These are phyloP conservation scores for Plasmodium relictum DNA, from an alignment of 169 alveolate species.

Conservation along the genomic window DNA sequence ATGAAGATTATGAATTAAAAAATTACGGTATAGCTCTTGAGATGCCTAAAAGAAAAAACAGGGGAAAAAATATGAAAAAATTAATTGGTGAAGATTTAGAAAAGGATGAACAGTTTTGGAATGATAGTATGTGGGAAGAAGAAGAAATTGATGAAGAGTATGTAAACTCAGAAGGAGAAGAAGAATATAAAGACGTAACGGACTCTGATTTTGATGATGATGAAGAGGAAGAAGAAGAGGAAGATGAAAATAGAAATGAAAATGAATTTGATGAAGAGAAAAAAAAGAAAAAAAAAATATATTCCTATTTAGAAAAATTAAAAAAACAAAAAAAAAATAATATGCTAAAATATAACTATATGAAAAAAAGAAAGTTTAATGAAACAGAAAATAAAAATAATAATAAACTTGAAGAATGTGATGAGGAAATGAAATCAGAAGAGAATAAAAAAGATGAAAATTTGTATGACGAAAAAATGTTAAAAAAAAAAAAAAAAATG, in stretches of 20 bases:
- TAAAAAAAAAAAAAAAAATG: conserved; percentile 27
- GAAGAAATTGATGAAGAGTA: conserved; percentile 90
- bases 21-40: conserved; percentile 89
- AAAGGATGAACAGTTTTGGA: conserved; percentile 90
- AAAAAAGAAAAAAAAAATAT: conserved; percentile 46
- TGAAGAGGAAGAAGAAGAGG: conserved; percentile 76
- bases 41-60: conserved; percentile 86
- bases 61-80: conserved; percentile 86
- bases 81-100: conserved; percentile 89
- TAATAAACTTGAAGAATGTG: neutral
- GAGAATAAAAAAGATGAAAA: neutral
- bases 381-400: neutral
- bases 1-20: conserved; percentile 73
- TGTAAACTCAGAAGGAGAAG: conserved; percentile 91
- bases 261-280: conserved; percentile 37
- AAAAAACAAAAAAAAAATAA: conserved; percentile 45
- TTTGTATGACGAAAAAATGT: conserved; percentile 15
- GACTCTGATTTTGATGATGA: conserved; percentile 90
- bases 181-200: conserved; percentile 86
- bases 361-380: conserved; percentile 51
- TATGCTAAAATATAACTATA: conserved; percentile 22
- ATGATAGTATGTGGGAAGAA: conserved; percentile 90
- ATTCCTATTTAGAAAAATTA: conserved; percentile 51
- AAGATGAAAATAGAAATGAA: conserved; percentile 32
- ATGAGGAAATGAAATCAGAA: neutral